Percentiles rank a stretch among this genome's conserved stretches.
Evolutionary conservation across 225 moss, liverwort and hornwort species (phyloP).

Genomic region (Antitrichia curtipendula): DNA sequence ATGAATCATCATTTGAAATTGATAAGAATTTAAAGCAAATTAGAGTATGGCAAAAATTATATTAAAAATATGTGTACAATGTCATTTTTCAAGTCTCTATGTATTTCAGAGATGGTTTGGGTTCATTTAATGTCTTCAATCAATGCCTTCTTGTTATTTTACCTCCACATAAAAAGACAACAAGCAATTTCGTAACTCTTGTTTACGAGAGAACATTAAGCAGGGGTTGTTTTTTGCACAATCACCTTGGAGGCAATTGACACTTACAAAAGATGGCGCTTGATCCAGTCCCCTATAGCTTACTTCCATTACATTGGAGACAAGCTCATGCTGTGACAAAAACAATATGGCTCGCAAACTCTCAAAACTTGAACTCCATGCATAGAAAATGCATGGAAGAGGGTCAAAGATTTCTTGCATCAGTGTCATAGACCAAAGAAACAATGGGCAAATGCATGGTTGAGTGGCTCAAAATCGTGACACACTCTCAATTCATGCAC

Average conservation of each 20-base stretch:
- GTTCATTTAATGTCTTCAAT: not conserved
- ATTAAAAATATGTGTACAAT: not conserved
- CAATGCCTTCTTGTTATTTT: not conserved
- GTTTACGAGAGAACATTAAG: not conserved
- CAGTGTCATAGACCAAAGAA: not conserved
- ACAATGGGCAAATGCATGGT: too few species aligned
- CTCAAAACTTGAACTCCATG: too few species aligned
- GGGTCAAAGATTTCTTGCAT: not conserved
- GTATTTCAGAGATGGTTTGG: not conserved
- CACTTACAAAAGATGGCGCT: rapidly evolving
- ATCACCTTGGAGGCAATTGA: rapidly evolving
- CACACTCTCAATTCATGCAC: too few species aligned
- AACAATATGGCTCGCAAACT: not conserved
- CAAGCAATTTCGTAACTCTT: not conserved
- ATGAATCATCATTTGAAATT: not conserved
- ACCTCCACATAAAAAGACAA: not conserved
- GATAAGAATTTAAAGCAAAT: not conserved
- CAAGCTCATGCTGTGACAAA: not conserved
- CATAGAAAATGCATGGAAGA: not conserved
- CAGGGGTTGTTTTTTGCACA: not conserved
- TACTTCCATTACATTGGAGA: not conserved
- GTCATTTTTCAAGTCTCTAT: rapidly evolving
- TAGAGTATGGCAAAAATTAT: not conserved
- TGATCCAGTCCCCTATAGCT: rapidly evolving
- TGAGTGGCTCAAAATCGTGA: too few species aligned